phyloP scores from a whole-genome alignment of 495 filamentous ascomycete species.

The Xylaria grammica region DNA sequence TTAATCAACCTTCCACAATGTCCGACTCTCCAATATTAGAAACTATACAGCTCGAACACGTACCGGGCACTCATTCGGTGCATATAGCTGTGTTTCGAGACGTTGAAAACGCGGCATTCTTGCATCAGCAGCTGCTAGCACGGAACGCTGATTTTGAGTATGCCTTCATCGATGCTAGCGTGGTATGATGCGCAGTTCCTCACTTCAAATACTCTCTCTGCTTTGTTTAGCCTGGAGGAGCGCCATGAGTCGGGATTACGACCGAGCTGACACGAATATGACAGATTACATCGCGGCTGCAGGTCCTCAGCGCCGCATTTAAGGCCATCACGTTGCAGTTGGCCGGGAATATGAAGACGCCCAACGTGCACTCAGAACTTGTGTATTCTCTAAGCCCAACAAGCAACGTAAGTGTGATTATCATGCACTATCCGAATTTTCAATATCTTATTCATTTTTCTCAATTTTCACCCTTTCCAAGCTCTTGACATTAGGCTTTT shows the following conservation, averaged over 20 bases:
- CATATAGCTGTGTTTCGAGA: slow-evolving; percentile 76
- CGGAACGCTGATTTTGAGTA: slow-evolving; percentile 88
- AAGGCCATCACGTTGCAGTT: slow-evolving; percentile 72
- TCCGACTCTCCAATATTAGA: slow-evolving; percentile 33
- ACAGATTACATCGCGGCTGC: slow-evolving; percentile 65
- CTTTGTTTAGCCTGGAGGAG: slow-evolving; percentile 3
- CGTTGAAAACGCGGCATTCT: slow-evolving; percentile 74
- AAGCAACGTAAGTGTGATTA: slow-evolving; percentile 71
- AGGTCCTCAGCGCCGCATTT: slow-evolving; percentile 78
- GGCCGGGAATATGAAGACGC: slow-evolving; percentile 66
- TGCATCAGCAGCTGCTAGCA: slow-evolving; percentile 79
- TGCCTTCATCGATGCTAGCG: slow-evolving; percentile 81
- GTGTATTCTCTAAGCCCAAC: slow-evolving; percentile 81
- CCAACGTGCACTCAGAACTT: slow-evolving; percentile 92
- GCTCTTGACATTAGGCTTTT: slow-evolving; percentile 8
- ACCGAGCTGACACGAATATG: slow-evolving; percentile 40
- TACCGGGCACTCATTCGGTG: slow-evolving; percentile 67
- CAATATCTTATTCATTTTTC: slow-evolving; percentile 25
- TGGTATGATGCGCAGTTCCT: slow-evolving; percentile 21
- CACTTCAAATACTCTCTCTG: not conserved
- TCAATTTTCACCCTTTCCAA: slow-evolving; percentile 22
- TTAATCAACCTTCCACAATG: not conserved
- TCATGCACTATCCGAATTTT: too few relatives aligned
- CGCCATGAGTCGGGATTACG: not conserved
- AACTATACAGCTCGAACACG: slow-evolving; percentile 70